Evolutionary conservation across 768 basidiomycete genomes (phyloP).

Genomic region (Podaxis sp.): DNA sequence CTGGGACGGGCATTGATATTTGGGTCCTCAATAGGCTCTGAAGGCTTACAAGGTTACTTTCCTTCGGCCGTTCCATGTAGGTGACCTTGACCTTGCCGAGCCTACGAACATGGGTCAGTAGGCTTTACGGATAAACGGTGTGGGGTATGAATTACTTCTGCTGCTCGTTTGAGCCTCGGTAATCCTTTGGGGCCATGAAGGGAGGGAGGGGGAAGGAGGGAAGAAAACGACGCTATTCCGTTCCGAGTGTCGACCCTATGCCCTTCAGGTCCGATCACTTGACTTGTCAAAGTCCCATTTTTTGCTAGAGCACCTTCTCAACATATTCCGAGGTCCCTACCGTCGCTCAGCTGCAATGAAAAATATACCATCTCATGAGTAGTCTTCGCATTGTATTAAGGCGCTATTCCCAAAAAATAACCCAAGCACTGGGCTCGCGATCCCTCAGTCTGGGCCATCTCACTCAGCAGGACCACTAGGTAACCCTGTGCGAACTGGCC

Average conservation of each 20-base stretch:
- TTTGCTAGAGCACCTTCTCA: not conserved
- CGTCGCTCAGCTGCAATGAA: too few species aligned
- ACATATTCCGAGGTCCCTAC: not conserved
- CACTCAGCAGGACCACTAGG: too few species aligned
- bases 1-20: not conserved
- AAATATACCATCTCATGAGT: too few species aligned
- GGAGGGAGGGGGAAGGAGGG: not conserved
- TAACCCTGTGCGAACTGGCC: too few species aligned
- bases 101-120: not conserved
- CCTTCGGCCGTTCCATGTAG: not conserved
- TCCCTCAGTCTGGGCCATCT: too few species aligned
- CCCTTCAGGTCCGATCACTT: conserved; percentile 6
- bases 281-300: not conserved
- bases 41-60: not conserved
- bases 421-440: too few species aligned
- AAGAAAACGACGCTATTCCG: not conserved
- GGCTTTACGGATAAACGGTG: not conserved
- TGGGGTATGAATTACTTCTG: not conserved
- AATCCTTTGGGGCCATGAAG: conserved; percentile 6
- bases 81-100: conserved; percentile 3
- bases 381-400: too few species aligned
- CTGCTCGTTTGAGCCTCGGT: not conserved
- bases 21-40: not conserved
- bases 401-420: too few species aligned
- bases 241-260: not conserved